Base-by-base conservation (phyloP, 108 stramenopile species). In the Asterionellopsis glacialis region DNA sequence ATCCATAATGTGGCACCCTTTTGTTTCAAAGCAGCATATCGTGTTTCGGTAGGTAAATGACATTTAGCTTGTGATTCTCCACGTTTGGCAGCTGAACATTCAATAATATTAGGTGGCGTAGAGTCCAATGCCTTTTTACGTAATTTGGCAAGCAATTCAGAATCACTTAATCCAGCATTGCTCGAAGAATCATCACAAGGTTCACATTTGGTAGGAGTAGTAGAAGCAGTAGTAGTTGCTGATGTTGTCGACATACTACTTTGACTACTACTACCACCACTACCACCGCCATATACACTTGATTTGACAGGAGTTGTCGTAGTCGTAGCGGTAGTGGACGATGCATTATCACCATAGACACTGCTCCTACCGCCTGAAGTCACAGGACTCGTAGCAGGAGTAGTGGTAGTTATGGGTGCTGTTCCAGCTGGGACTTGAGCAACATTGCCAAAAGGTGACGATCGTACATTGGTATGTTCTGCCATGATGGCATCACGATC, bases 1-100 rank as follows among this genome's bases (percentile, higher is more conserved):
- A 98, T 98, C 97, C 97, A 98, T n/a, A 98, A 75, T 2, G 96
- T 97, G 26, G 95, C 93, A 10, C 94, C 94, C 89, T 98, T 97
- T 80, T 98, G 97, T 25, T 84, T 77, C 55, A 97, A 55, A 0
- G 97, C 94, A 0, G 93, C 92, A 66, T 77, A 97, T 2, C 97
- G 91, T 26, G 74, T 76, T 21, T 65, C 23, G 5, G 88, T 63
- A 45, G 97, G 93, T 9, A 98, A 73, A 67, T 98, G 97, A 61
- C 97, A 98, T 16, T 94, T 94, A 15, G 77, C 73, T 79, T 98
- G 98, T 11, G 81, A 83, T 33, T 80, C 91, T n/a, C 93, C 93
- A 24, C 76, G 94, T 18, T 80, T 77, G 53, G 98, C 98, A 23
- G 71, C 80, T 21, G 86, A 67, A 70, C 98, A 98, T 80, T 98